Evolutionary conservation across 192 early-diverging fungal genomes (phyloP).

Genomic region (Umbelopsis sp.): DNA sequence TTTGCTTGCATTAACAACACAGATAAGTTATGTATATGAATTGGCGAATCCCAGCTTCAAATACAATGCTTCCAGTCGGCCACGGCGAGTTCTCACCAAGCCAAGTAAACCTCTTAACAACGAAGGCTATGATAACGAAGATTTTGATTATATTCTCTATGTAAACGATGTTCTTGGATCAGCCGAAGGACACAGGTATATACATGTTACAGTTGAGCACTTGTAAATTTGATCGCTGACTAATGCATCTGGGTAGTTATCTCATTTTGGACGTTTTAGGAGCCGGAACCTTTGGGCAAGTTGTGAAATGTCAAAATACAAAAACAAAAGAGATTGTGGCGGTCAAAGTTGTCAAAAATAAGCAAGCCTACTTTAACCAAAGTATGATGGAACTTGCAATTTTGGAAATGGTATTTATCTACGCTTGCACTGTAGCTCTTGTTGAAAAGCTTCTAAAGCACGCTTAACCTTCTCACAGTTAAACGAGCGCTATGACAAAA

Average conservation of each 20-base stretch:
- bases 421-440: background rate
- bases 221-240: background rate
- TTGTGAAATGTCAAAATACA: constrained; percentile 93
- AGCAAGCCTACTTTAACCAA: constrained; percentile 96
- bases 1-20: constrained; percentile 26
- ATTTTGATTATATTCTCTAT: constrained; percentile 96
- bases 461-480: constrained; percentile 52
- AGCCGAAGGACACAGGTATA: constrained; percentile 85
- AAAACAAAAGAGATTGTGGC: constrained; percentile 92
- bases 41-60: constrained; percentile 75
- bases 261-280: constrained; percentile 93
- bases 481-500: constrained; percentile 84
- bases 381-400: constrained; percentile 97
- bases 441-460: background rate
- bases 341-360: constrained; percentile 99
- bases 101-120: constrained; percentile 91
- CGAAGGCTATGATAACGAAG: constrained; percentile 94
- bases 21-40: constrained; percentile 33
- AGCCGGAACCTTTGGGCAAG: constrained; percentile 98
- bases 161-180: constrained; percentile 94
- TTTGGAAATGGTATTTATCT: constrained; percentile 69
- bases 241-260: constrained; percentile 59
- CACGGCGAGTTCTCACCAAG: constrained; percentile 94
- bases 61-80: constrained; percentile 83
- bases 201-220: background rate